Evolutionary conservation across 495 filamentous ascomycete species (phyloP).

Genomic region (Daldinia caldariorum): DNA sequence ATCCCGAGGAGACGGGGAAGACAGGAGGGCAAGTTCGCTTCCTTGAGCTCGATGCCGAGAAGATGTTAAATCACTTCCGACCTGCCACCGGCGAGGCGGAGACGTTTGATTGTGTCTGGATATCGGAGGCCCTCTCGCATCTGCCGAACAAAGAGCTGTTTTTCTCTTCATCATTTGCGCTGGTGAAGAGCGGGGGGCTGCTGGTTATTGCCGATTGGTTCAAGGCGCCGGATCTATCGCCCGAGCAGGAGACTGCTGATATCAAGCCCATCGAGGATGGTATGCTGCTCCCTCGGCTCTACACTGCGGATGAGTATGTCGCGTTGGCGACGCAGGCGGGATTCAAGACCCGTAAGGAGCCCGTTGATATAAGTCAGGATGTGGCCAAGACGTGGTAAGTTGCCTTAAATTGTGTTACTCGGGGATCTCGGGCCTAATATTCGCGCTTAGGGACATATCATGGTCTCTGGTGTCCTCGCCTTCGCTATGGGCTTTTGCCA

Average conservation of each 20-base stretch:
- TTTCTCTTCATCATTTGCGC: conserved; percentile 57
- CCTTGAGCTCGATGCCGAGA: conserved; percentile 68
- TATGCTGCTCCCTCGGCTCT: conserved; percentile 65
- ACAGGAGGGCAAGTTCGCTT: conserved; percentile 57
- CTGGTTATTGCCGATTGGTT: conserved; percentile 68
- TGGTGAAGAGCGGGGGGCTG: conserved; percentile 56
- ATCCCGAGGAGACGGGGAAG: conserved; percentile 42
- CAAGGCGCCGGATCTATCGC: conserved; percentile 56
- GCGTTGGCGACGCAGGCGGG: conserved; percentile 56
- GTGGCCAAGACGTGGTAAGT: conserved; percentile 67
- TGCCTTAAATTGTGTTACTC: conserved; percentile 5
- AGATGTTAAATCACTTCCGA: conserved; percentile 62
- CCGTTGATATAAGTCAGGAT: conserved; percentile 65
- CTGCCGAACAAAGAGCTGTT: conserved; percentile 66
- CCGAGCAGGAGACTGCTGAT: conserved; percentile 57
- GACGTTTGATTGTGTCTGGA: conserved; percentile 66
- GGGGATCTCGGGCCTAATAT: not conserved
- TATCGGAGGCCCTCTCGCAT: conserved; percentile 67
- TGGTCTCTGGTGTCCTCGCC: conserved; percentile 66
- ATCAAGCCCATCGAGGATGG: conserved; percentile 68
- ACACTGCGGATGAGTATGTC: conserved; percentile 61
- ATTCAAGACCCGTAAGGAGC: conserved; percentile 51
- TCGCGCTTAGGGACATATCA: conserved; percentile 63
- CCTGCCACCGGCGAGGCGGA: conserved; percentile 28
- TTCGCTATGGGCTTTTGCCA: conserved; percentile 65